Evolutionary conservation across 495 filamentous ascomycete species (phyloP).

Genomic region (Neurospora hispaniola): DNA sequence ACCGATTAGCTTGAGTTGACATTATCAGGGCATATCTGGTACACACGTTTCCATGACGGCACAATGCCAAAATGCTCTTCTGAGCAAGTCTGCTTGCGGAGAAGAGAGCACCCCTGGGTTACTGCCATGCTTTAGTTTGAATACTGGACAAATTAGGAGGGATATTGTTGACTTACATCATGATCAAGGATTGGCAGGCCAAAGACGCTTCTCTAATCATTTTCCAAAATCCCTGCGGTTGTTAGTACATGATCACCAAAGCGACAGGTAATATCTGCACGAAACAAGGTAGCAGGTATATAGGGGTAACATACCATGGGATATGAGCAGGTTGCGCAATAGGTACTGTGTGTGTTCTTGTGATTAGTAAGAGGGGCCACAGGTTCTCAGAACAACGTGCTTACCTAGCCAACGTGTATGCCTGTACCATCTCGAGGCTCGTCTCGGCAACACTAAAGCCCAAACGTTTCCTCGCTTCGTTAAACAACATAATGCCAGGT

Average conservation of each 20-base stretch:
- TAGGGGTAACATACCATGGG: slow-evolving; percentile 30
- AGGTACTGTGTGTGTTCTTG: slow-evolving; percentile 27
- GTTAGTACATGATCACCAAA: slow-evolving; percentile 2
- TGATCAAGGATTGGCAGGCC: slow-evolving; percentile 42
- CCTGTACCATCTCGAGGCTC: slow-evolving; percentile 47
- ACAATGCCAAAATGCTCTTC: slow-evolving; percentile 49
- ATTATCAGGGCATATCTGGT: not conserved
- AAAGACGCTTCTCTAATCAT: slow-evolving; percentile 41
- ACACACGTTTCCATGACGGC: slow-evolving; percentile 47
- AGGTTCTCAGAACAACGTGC: slow-evolving; percentile 7
- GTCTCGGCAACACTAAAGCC: slow-evolving; percentile 45
- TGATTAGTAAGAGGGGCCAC: no score
- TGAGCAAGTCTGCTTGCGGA: slow-evolving; percentile 38
- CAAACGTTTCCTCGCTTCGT: slow-evolving; percentile 47
- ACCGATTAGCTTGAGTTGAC: not conserved
- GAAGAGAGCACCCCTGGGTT: slow-evolving; percentile 38
- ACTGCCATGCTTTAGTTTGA: slow-evolving; percentile 19
- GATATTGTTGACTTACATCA: slow-evolving; percentile 25
- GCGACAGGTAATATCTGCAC: not conserved
- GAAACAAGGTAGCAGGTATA: not conserved
- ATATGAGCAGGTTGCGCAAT: slow-evolving; percentile 40
- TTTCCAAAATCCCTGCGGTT: slow-evolving; percentile 46
- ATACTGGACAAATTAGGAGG: not conserved
- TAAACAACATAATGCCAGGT: slow-evolving; percentile 48
- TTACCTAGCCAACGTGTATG: slow-evolving; percentile 43